Conservation (phyloP, 345 rosid genomes). For the Triadica sebifera region DNA sequence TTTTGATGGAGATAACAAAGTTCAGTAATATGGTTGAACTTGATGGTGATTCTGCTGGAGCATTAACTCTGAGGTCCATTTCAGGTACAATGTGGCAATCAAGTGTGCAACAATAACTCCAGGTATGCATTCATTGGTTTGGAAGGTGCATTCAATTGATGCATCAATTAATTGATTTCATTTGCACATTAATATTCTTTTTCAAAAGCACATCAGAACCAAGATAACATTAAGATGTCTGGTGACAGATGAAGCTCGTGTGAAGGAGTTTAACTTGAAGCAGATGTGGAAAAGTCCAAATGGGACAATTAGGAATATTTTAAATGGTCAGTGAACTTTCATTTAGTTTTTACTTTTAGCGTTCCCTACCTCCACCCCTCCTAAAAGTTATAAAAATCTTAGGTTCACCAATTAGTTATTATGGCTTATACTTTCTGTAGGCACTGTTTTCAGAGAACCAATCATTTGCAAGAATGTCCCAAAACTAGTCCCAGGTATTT, state of each 20-base stretch:
- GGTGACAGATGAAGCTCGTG: too few species aligned
- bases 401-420: neutral
- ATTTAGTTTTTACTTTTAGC: neutral
- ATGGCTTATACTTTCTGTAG: slow-evolving; percentile 34
- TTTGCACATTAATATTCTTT: neutral
- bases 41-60: too few species aligned
- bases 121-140: slow-evolving; percentile 7
- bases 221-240: slow-evolving; percentile 14
- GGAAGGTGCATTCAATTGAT: too few species aligned
- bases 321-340: slow-evolving; percentile 60
- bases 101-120: too few species aligned
- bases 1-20: neutral
- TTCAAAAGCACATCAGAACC: neutral
- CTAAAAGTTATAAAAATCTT: neutral
- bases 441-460: too few species aligned
- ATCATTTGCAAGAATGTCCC: too few species aligned
- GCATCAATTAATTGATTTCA: neutral
- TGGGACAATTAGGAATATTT: too few species aligned
- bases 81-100: slow-evolving; percentile 25
- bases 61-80: neutral
- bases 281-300: too few species aligned
- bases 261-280: too few species aligned
- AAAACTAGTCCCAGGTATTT: slow-evolving; percentile 75
- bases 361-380: too few species aligned
- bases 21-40: neutral